Evolutionary conservation across 2,329 filamentous ascomycete genomes (phyloP).

Genomic region (Rugonectria rugulosa): DNA sequence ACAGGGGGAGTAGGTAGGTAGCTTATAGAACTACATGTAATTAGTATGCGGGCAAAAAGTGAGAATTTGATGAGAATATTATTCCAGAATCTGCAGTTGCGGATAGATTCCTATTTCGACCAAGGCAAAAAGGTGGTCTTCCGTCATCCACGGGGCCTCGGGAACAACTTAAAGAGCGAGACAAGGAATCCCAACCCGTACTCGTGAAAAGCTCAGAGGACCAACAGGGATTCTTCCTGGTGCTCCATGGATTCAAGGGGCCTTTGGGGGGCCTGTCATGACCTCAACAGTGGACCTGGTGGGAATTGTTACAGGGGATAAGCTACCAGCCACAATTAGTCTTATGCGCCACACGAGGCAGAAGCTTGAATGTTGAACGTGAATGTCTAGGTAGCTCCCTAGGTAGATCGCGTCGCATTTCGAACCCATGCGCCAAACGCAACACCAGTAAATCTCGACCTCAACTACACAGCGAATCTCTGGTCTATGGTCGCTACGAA

Average conservation of each 20-base stretch:
- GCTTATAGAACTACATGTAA: too few relatives aligned
- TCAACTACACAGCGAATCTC: too few relatives aligned
- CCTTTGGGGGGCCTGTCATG: slow-evolving; percentile 25
- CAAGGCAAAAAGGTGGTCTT: background rate
- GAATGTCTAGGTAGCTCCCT: too few relatives aligned
- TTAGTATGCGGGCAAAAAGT: too few relatives aligned
- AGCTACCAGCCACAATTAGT: slow-evolving; percentile 29
- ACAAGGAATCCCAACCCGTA: background rate
- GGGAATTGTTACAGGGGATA: slow-evolving; percentile 2
- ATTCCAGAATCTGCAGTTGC: too few relatives aligned
- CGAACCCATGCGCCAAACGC: too few relatives aligned
- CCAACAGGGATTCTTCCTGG: background rate
- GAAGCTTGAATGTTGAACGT: slow-evolving; percentile 18
- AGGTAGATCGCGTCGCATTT: too few relatives aligned
- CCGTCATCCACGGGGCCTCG: background rate
- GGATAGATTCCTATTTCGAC: slow-evolving; percentile 1
- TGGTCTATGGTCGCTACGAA: background rate
- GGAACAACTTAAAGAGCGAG: slow-evolving; percentile 1
- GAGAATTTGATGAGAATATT: too few relatives aligned
- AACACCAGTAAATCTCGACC: too few relatives aligned
- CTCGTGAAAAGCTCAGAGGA: background rate
- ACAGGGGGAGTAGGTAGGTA: background rate
- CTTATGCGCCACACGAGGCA: slow-evolving; percentile 36
- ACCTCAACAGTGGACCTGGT: slow-evolving; percentile 28
- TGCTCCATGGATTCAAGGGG: too few relatives aligned